These are phyloP conservation scores for Rubus idaeus DNA, from an alignment of 306 rosid species.

Conservation along the genomic window DNA sequence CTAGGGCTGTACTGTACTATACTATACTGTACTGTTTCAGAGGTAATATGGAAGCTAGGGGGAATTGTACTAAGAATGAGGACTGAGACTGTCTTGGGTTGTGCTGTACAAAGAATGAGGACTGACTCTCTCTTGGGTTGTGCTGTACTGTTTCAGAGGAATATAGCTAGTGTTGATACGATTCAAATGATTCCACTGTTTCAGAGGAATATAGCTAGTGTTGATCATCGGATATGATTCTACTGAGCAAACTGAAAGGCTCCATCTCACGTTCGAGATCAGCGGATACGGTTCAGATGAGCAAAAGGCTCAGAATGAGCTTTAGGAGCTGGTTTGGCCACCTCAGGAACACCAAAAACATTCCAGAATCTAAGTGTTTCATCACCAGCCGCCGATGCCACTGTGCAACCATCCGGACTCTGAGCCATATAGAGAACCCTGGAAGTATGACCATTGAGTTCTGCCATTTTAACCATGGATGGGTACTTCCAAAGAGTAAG, in stretches of 20 bases:
- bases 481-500: constrained; percentile 90
- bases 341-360: constrained; percentile 52
- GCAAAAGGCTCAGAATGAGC: constrained; percentile 42
- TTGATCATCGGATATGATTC: not conserved
- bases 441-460: constrained; percentile 77
- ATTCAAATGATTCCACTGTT: too few relatives aligned
- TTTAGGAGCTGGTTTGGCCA: constrained; percentile 42
- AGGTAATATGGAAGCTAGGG: not conserved
- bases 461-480: constrained; percentile 76
- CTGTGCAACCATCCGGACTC: constrained; percentile 59
- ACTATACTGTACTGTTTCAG: not conserved
- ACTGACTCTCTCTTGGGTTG: not conserved
- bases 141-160: not conserved
- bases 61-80: not conserved
- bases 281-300: constrained; percentile 43
- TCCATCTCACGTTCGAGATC: not conserved
- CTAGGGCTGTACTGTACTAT: not conserved
- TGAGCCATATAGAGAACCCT: constrained; percentile 75
- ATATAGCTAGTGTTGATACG: too few relatives aligned
- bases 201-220: not conserved
- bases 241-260: not conserved
- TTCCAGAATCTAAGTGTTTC: constrained; percentile 49
- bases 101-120: too few relatives aligned
- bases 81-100: not conserved
- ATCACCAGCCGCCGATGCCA: constrained; percentile 51